phyloP scores from a whole-genome alignment of 1,139 yeast genomes.

The Sugiyamaella xylanicola region DNA sequence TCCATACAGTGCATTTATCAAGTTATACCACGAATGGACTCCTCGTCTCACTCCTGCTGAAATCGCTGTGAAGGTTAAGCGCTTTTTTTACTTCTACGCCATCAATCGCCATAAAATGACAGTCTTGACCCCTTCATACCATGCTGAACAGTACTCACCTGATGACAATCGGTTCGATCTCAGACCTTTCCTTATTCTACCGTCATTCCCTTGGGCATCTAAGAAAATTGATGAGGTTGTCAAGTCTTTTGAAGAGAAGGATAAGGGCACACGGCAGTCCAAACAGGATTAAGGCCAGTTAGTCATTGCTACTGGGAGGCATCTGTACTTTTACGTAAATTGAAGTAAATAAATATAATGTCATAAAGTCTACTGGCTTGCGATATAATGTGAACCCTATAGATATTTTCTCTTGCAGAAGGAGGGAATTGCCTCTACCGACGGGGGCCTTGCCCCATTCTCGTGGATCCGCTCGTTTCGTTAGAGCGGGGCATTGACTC shows the following conservation, averaged over 20 bases:
- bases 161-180: conserved; percentile 96
- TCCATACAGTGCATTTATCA: conserved; percentile 90
- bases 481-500: no score
- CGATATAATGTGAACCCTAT: no score
- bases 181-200: conserved; percentile 89
- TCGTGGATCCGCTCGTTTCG: no score
- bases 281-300: background rate
- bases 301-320: no score
- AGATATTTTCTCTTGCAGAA: no score
- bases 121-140: conserved; percentile 92
- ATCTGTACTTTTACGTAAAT: background rate
- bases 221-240: conserved; percentile 83
- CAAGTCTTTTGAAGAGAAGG: conserved; percentile 25
- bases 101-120: conserved; percentile 97
- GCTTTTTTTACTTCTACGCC: conserved; percentile 90
- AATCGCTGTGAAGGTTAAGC: conserved; percentile 88
- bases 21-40: conserved; percentile 89
- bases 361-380: no score
- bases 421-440: no score
- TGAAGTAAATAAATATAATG: background rate
- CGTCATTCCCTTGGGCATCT: conserved; percentile 89
- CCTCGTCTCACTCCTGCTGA: conserved; percentile 78
- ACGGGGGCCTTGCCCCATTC: no score
- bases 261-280: conserved; percentile 4
- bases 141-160: conserved; percentile 96